These are phyloP conservation scores for Hyphopichia homilentoma DNA, from an alignment of 805 yeast species.

Conservation along the genomic window DNA sequence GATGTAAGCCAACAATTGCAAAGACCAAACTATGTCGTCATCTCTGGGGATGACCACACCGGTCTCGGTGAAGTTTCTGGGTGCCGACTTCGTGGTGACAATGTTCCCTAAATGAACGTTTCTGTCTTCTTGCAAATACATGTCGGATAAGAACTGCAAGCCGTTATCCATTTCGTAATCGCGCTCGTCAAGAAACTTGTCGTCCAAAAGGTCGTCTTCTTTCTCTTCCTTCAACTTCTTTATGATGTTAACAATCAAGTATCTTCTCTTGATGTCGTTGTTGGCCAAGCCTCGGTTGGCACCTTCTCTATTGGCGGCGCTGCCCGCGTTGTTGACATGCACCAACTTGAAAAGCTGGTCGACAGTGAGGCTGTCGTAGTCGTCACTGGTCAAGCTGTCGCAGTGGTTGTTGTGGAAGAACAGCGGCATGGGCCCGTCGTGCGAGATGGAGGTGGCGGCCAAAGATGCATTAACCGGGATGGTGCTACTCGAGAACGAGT, in stretches of 20 bases:
- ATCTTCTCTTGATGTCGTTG: slow-evolving; percentile 33
- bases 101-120: slow-evolving; percentile 18
- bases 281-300: slow-evolving; percentile 10
- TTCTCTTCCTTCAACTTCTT: slow-evolving; percentile 36
- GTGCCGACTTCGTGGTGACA: slow-evolving; percentile 29
- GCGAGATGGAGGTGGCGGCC: neutral
- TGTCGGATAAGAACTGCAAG: slow-evolving; percentile 37
- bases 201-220: slow-evolving; percentile 31
- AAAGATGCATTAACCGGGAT: neutral
- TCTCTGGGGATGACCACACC: slow-evolving; percentile 86
- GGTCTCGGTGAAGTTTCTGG: slow-evolving; percentile 41
- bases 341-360: slow-evolving; percentile 37
- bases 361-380: slow-evolving; percentile 33
- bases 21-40: slow-evolving; percentile 91
- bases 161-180: slow-evolving; percentile 42
- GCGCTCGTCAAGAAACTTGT: slow-evolving; percentile 21
- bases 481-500: neutral
- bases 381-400: slow-evolving; percentile 32
- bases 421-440: slow-evolving; percentile 8
- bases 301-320: slow-evolving; percentile 1
- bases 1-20: slow-evolving; percentile 87
- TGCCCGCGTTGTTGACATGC: slow-evolving; percentile 15
- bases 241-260: slow-evolving; percentile 31
- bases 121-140: slow-evolving; percentile 34
- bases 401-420: slow-evolving; percentile 15